phyloP scores from a whole-genome alignment of 176 grass and related monocot species.

The Eremochloa ophiuroides region DNA sequence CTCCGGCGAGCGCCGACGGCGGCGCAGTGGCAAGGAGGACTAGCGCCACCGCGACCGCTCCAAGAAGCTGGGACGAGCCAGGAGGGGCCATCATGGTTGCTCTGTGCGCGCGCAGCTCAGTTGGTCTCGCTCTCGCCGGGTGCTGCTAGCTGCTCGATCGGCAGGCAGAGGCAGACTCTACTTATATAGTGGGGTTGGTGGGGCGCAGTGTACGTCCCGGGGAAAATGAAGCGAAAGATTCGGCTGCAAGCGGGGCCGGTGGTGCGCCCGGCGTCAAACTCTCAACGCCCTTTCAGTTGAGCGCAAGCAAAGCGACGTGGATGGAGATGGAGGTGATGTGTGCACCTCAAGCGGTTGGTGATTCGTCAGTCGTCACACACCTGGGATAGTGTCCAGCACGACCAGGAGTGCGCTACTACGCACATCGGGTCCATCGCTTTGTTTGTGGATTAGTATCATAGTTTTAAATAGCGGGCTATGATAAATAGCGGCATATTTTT shows the following conservation, averaged over 20 bases:
- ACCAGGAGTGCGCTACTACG: background rate
- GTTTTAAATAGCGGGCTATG: too few relatives aligned
- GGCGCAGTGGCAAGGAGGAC: background rate
- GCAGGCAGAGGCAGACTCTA: background rate
- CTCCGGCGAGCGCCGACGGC: slow-evolving; percentile 36
- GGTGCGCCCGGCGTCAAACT: background rate
- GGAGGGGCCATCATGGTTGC: background rate
- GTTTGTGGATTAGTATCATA: background rate
- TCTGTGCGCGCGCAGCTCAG: background rate
- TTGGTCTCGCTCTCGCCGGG: background rate
- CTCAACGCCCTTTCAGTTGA: background rate
- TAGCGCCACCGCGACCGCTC: background rate
- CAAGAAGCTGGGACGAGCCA: slow-evolving; percentile 1
- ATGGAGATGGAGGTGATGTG: background rate
- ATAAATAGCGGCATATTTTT: too few relatives aligned
- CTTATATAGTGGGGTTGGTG: background rate
- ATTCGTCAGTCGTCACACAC: background rate
- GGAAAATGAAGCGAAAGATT: slow-evolving; percentile 20
- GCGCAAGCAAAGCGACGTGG: background rate
- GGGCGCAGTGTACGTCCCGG: background rate
- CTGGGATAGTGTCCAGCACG: too few relatives aligned
- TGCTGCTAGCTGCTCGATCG: background rate
- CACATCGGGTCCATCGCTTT: background rate
- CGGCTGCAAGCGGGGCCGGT: background rate
- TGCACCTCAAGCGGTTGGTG: background rate